Base-by-base conservation (phyloP, 257 asterid species). In the Solanum appendiculatum region DNA sequence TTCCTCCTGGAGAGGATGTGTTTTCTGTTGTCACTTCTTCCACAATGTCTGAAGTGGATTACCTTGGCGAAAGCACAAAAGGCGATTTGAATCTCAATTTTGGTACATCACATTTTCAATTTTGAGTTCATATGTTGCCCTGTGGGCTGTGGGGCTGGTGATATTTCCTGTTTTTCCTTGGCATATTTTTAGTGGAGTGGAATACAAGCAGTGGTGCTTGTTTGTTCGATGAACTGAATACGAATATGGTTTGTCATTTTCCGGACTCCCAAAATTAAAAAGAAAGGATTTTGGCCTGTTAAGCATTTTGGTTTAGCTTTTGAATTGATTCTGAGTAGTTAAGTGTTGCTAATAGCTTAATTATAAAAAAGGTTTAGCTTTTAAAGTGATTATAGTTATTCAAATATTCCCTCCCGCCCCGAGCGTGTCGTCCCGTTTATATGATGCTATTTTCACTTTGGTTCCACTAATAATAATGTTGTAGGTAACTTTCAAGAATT, bases 31-130 rank as follows among this genome's bases (percentile, higher is more conserved):
- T 84, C 25, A 94, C 94, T 70, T 89, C 95, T 7, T 85, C 92
- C 27, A 89, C 85, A 72, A 86, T 85, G 82, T 91, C 92, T 51
- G 92, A 90, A 74, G 91, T 93, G 37, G 98, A 95, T 83, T 95
- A 95, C 91, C 96, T 95, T 42, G 98, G 98, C 64, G 93, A 95
- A 94, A 95, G 98, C 92, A 95, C 98, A 34, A 93, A 90, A 90
- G 98, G 98, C 88, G 96, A 92, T 87, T 82, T 92, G 72, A 92
- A 93, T 90, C 92, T 94, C 88, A 92, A 91, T 88, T 90, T 90
- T 85, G 86, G 88, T 82, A 72, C 66, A 73, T 73, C 36, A 9
- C 29, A 21, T 37, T 73, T 12, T 9, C 48, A 72, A 72, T 18
- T 72, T 72, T 9, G 46, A 34, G 46, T 72, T 10, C 80, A 72